Evolutionary conservation across 129 eudicot genomes (phyloP).

Genomic region (Centella asiatica): DNA sequence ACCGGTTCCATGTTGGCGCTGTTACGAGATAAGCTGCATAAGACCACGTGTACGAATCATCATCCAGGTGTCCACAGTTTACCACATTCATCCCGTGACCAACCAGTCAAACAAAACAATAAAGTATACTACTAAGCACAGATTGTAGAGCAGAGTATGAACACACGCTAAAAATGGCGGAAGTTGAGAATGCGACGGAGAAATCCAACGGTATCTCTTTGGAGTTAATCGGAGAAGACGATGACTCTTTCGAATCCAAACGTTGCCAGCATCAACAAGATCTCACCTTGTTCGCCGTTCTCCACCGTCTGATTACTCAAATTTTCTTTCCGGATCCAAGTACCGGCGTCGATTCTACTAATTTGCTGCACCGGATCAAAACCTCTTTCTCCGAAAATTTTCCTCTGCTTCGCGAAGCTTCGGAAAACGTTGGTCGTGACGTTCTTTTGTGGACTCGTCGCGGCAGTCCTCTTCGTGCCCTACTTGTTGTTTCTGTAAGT

Average conservation of each 20-base stretch:
- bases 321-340: constrained; percentile 34
- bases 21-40: no score
- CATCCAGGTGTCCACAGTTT: no score
- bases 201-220: constrained; percentile 22
- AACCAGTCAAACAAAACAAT: no score
- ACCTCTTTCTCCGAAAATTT: constrained; percentile 30
- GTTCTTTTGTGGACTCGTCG: constrained; percentile 65
- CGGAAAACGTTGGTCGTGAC: constrained; percentile 28
- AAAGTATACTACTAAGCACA: no score
- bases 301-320: constrained; percentile 30
- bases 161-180: constrained; percentile 33
- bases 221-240: constrained; percentile 14
- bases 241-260: constrained; percentile 4
- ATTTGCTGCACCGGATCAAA: constrained; percentile 39
- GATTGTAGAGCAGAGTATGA: no score
- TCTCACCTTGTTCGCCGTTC: constrained; percentile 30
- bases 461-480: constrained; percentile 62
- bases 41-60: no score
- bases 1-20: no score
- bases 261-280: constrained; percentile 10
- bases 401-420: constrained; percentile 57
- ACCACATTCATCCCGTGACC: no score
- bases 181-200: constrained; percentile 18
- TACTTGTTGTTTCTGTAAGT: constrained; percentile 74
- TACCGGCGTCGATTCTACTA: not conserved